Evolutionary conservation across 2,329 filamentous ascomycete genomes (phyloP).

Genomic region (Colletotrichum viniferum): DNA sequence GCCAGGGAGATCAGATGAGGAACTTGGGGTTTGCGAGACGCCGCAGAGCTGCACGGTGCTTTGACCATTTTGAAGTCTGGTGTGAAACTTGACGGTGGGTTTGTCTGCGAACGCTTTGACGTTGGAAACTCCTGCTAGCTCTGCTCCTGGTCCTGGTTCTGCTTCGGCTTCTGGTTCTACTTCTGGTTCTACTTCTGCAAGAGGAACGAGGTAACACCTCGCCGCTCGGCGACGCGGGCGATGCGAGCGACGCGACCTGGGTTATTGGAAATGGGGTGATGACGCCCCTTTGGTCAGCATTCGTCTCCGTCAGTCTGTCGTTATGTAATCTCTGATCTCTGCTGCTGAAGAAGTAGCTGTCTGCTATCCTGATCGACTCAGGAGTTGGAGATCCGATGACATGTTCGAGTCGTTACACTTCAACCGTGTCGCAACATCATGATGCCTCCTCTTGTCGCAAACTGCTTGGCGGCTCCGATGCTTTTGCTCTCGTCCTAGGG

Average conservation of each 20-base stretch:
- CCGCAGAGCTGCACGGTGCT: not conserved
- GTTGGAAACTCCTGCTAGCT: not conserved
- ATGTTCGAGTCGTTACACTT: not conserved
- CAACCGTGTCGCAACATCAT: not conserved
- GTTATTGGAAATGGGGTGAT: not conserved
- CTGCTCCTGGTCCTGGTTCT: not conserved
- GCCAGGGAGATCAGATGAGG: conserved; percentile 14
- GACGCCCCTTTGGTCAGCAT: not conserved
- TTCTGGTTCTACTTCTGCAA: not conserved
- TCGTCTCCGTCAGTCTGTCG: not conserved
- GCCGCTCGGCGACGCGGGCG: not conserved
- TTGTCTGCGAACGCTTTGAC: conserved; percentile 18
- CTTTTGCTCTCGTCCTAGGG: not conserved
- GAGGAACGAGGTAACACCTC: not conserved
- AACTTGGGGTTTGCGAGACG: conserved; percentile 8
- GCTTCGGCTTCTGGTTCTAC: not conserved
- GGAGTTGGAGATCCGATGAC: not conserved
- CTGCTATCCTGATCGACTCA: not conserved
- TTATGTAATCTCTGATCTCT: not conserved
- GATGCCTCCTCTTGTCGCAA: not conserved
- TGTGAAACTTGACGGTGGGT: conserved; percentile 19
- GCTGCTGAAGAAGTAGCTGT: not conserved
- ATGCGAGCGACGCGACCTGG: not conserved
- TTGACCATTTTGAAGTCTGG: conserved; percentile 18
- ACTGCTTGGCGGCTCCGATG: not conserved